phyloP scores from a whole-genome alignment of 2,329 filamentous ascomycete genomes.

The Ceratocystiopsis sp. region DNA sequence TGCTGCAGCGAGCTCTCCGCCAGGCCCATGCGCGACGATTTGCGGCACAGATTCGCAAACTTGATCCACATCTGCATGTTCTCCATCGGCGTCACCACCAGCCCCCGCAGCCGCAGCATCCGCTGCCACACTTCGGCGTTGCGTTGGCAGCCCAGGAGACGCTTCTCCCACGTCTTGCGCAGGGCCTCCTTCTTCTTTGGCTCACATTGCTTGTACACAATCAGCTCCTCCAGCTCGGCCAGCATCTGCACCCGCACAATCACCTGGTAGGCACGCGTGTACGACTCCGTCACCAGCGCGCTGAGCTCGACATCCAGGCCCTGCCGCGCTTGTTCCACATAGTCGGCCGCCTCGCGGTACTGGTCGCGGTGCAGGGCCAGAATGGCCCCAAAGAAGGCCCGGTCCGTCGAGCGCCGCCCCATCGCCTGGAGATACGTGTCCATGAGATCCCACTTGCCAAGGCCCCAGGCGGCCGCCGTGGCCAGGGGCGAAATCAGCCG shows the following conservation, averaged over 20 bases:
- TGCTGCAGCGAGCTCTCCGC: constrained; percentile 90
- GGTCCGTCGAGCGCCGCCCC: constrained; percentile 82
- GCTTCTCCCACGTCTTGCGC: constrained; percentile 88
- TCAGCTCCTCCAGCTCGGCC: constrained; percentile 94
- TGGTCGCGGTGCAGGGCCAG: constrained; percentile 89
- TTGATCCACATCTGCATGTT: constrained; percentile 99
- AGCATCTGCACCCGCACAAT: constrained; percentile 98
- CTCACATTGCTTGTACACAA: constrained; percentile 91
- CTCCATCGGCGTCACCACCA: constrained; percentile 82
- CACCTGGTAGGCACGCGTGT: constrained; percentile 94
- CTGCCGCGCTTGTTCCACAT: constrained; percentile 83
- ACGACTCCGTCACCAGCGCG: constrained; percentile 92
- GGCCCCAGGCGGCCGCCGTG: constrained; percentile 89
- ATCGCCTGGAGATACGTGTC: constrained; percentile 92
- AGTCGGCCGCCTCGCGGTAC: constrained; percentile 75
- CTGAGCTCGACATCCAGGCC: constrained; percentile 91
- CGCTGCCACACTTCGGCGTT: constrained; percentile 98
- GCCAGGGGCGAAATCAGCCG: constrained; percentile 84
- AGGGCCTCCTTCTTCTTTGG: constrained; percentile 78
- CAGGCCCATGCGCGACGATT: constrained; percentile 83
- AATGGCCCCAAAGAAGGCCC: constrained; percentile 95
- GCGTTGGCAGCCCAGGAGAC: constrained; percentile 84
- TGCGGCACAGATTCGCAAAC: constrained; percentile 93
- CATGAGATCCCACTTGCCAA: constrained; percentile 96
- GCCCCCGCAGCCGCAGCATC: constrained; percentile 84